Evolutionary conservation across 352 stramenopile species (phyloP).

Genomic region (Pseudoperonospora humuli): DNA sequence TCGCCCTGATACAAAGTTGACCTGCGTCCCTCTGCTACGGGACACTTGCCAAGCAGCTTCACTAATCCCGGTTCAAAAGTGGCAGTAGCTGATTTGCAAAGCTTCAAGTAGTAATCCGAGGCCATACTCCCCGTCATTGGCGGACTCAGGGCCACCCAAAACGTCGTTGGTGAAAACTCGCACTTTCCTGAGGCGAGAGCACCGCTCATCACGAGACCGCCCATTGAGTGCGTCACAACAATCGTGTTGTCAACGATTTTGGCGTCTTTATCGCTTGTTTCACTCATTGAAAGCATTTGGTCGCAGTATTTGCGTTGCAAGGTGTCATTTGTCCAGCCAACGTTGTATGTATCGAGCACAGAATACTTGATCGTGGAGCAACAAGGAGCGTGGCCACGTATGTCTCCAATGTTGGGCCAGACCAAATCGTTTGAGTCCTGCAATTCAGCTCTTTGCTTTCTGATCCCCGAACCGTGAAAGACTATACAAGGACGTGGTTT

Average conservation of each 20-base stretch:
- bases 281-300: constrained; percentile 18
- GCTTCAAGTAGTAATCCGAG: constrained; percentile 21
- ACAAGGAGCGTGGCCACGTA: constrained; percentile 20
- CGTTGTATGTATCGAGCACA: constrained; percentile 33
- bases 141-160: constrained; percentile 27
- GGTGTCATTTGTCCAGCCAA: constrained; percentile 31
- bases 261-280: constrained; percentile 5
- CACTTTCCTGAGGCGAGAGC: constrained; percentile 19
- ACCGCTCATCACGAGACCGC: constrained; percentile 16
- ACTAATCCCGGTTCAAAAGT: no score
- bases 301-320: constrained; percentile 37
- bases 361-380: constrained; percentile 34
- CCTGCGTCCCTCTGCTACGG: constrained; percentile 5
- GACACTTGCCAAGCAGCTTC: constrained; percentile 28
- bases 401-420: constrained; percentile 10
- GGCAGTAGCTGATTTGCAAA: no score
- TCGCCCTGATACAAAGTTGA: constrained; percentile 26
- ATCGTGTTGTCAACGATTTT: constrained; percentile 23
- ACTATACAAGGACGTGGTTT: constrained; percentile 24
- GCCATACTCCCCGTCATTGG: constrained; percentile 37
- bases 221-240: constrained; percentile 42
- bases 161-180: constrained; percentile 4
- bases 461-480: constrained; percentile 18
- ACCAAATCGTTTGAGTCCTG: constrained; percentile 9
- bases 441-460: constrained; percentile 5